Evolutionary conservation across 78 protist species (phyloP), one percentile per base, ranked within the genome.

Genomic region (Dictyostelium citrinum): DNA sequence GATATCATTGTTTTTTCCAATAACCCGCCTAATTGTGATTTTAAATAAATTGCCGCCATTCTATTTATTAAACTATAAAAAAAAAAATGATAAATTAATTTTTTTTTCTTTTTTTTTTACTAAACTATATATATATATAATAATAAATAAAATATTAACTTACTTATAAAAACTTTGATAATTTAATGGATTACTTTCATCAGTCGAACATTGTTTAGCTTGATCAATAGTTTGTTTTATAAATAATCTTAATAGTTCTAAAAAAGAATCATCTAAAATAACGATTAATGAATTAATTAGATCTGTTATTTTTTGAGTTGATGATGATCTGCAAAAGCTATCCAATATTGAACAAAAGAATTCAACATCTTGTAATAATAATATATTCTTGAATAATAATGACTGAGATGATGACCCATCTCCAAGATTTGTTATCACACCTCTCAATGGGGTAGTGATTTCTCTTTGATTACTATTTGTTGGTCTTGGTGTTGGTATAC

Each of bases 41-140:
- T 88, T 67, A 88, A 78, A 88, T 46, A 88, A 6, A 75, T n/a
- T 67, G 93, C 64, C 16, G 71, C 31, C 93, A 88, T 88, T 79
- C 68, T 76, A 88, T 88, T 76, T 10, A 88, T 45, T 24, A 88
- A 61, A 46, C 93, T 88, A 67, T 20, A 55, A 11, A 9, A 35
- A 22, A 10, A 70, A 64, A 60, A 39, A 27, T 1, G 24, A 24
- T 7, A 24, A 24, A 61, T 8, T 74, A 14, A 39, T 7, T 72
- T 41, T 72, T 31, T 72, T 72, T 37, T 72, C 39, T 43, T 22
- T 60, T 27, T 20, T 27, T 39, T 0, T 39, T 39, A 39, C 5
- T 39, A n/a, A n/a, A n/a, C n/a, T n/a, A n/a, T n/a, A n/a, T n/a
- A n/a, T n/a, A n/a, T n/a, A n/a, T n/a, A n/a, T n/a, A n/a, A n/a